Conservation (phyloP, 139 green algal species). For the Chlorella sp. region DNA sequence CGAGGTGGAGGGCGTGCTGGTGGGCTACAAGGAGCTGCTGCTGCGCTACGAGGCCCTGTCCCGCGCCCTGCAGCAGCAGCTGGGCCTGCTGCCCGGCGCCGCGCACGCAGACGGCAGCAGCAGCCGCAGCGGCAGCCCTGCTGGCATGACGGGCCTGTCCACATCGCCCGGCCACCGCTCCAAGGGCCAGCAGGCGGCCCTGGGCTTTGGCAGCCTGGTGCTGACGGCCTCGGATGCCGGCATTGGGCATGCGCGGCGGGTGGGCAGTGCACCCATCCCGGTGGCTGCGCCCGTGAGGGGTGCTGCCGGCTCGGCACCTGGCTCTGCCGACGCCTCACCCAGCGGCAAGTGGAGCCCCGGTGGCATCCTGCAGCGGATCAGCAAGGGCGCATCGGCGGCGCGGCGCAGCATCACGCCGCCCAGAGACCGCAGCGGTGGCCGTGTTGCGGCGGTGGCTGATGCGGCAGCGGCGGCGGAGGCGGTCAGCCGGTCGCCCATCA, state of each 20-base stretch:
- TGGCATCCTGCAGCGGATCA: conserved; percentile 16
- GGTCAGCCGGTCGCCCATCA: background rate
- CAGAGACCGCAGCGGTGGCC: background rate
- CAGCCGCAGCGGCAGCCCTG: background rate
- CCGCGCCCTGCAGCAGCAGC: conserved; percentile 35
- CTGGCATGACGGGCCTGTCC: too few relatives aligned
- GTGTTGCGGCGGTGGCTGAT: background rate
- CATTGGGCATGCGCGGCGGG: background rate
- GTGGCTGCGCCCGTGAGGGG: background rate
- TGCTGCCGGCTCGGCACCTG: background rate
- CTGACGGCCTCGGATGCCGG: background rate
- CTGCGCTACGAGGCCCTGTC: conserved; percentile 45
- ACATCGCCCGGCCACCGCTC: background rate
- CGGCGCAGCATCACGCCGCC: background rate
- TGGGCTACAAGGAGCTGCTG: conserved; percentile 73
- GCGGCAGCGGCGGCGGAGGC: background rate
- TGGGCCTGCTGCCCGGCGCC: conserved; percentile 11
- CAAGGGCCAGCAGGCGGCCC: background rate
- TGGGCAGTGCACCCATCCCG: background rate
- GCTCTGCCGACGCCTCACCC: background rate
- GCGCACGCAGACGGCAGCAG: background rate
- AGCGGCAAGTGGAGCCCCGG: conserved; percentile 5
- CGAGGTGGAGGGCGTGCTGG: conserved; percentile 77
- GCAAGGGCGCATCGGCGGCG: background rate
- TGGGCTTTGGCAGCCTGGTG: conserved; percentile 16